Base-by-base conservation (phyloP, 306 rosid species). In the Aeschynomene evenia region DNA sequence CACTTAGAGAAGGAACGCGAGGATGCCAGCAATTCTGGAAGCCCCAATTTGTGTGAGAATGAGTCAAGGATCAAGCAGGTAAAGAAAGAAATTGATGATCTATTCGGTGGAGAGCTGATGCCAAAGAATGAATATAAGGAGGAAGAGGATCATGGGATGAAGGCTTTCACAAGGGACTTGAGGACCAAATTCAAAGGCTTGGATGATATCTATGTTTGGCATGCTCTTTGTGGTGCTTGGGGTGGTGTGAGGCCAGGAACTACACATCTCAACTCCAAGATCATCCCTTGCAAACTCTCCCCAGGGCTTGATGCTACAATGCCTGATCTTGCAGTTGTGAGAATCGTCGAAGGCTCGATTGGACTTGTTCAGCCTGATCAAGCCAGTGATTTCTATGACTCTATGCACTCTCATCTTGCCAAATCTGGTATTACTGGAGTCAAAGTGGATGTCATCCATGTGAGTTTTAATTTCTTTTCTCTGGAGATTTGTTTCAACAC, bases 161-260 rank as follows among this genome's bases (percentile, higher is more conserved):
- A 79, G 87, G 98, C 91, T 29, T 90, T 86, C 80, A 85, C 89
- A 0, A 82, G 34, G 58, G 98, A 93, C 22, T 86, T 93, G 85
- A 86, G 86, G 79, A 82, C 77, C 15, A 72, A 71, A 33, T 88
- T 88, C 74, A 77, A 88, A 57, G 86, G 90, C 6, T 79, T 90
- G 72, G 97, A 88, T 79, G 96, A 90, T 62, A 83, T 93, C 22
- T 93, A 77, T 59, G 89, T 88, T 34, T 93, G 97, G 96, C 96
- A 93, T 63, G 94, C 98, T 39, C 84, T 90, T 15, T 84, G 90
- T 74, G 98, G 98, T 2, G 90, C 94, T 1, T 93, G 91, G 97
- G 98, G 97, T 69, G 97, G 98, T 49, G 97, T 93, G 51, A 83
- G 93, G 63, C 98, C 96, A 3, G 85, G 89, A 40, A 5, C 96